phyloP scores from a whole-genome alignment of 2,329 filamentous ascomycete species.

The Colletotrichum sp. region DNA sequence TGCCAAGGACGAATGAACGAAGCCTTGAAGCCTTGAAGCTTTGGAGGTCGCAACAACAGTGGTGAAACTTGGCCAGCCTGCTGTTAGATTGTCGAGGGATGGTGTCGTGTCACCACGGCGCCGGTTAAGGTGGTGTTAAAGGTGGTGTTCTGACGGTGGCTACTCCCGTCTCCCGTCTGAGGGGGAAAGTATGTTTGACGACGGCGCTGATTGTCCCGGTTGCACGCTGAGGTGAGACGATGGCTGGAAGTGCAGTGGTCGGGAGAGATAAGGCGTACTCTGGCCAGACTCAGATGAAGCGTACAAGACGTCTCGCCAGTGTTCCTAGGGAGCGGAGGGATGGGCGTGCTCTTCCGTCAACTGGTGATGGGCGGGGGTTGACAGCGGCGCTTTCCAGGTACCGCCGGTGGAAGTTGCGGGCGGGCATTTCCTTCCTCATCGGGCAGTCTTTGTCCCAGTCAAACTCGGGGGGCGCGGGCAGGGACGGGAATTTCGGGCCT shows the following conservation, averaged over 20 bases:
- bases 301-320: not conserved
- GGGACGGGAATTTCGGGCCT: conserved; percentile 9
- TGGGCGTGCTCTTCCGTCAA: too few species aligned
- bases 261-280: not conserved
- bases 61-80: not conserved
- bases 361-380: not conserved
- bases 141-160: not conserved
- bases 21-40: not conserved
- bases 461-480: not conserved
- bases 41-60: not conserved
- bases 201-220: not conserved
- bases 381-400: not conserved
- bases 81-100: not conserved
- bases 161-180: conserved; percentile 5
- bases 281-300: not conserved
- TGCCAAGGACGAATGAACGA: not conserved
- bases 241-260: not conserved
- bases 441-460: not conserved
- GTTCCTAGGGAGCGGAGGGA: not conserved
- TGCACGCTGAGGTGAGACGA: not conserved
- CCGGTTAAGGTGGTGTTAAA: not conserved
- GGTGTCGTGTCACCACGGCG: not conserved
- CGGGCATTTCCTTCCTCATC: not conserved
- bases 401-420: not conserved
- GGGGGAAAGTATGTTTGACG: not conserved